phyloP scores from a whole-genome alignment of 2,329 filamentous ascomycete genomes.

The Aspergillus sp. region DNA sequence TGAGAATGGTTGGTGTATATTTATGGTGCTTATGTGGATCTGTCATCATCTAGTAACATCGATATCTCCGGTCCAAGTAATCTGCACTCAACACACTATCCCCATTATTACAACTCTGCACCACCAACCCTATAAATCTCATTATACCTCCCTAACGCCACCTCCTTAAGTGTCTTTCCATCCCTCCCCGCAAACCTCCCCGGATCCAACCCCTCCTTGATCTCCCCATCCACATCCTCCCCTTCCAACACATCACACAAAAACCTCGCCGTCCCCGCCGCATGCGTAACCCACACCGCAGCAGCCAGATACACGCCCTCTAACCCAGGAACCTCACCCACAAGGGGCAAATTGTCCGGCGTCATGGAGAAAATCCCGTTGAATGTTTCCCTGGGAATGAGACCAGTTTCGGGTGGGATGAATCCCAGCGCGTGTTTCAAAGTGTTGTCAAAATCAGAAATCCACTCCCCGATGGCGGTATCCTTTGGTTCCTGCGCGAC shows the following conservation, averaged over 20 bases:
- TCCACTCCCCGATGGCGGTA: slow-evolving; percentile 27
- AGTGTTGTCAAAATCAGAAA: slow-evolving; percentile 24
- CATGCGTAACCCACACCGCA: slow-evolving; percentile 41
- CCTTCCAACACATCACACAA: slow-evolving; percentile 17
- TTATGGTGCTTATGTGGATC: too few relatives aligned
- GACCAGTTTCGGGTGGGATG: slow-evolving; percentile 20
- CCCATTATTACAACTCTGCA: too few relatives aligned
- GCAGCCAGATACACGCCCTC: slow-evolving; percentile 35
- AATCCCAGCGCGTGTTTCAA: slow-evolving; percentile 23
- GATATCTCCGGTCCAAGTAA: too few relatives aligned
- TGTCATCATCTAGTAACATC: too few relatives aligned
- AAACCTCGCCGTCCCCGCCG: slow-evolving; percentile 35
- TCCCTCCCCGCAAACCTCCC: slow-evolving; percentile 28
- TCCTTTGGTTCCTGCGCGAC: slow-evolving; percentile 21
- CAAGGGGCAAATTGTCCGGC: slow-evolving; percentile 38
- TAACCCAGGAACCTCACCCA: slow-evolving; percentile 27
- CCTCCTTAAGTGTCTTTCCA: slow-evolving; percentile 20
- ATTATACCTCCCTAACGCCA: slow-evolving; percentile 34
- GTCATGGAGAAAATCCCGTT: slow-evolving; percentile 41
- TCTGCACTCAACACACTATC: too few relatives aligned
- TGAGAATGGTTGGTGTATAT: too few relatives aligned
- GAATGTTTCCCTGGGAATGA: slow-evolving; percentile 24
- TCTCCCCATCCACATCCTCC: slow-evolving; percentile 20
- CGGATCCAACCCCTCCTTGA: slow-evolving; percentile 27
- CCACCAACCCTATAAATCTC: slow-evolving; percentile 30